Conservation (phyloP, 139 green algal species). For the Chlamydomonas sphaeroides region DNA sequence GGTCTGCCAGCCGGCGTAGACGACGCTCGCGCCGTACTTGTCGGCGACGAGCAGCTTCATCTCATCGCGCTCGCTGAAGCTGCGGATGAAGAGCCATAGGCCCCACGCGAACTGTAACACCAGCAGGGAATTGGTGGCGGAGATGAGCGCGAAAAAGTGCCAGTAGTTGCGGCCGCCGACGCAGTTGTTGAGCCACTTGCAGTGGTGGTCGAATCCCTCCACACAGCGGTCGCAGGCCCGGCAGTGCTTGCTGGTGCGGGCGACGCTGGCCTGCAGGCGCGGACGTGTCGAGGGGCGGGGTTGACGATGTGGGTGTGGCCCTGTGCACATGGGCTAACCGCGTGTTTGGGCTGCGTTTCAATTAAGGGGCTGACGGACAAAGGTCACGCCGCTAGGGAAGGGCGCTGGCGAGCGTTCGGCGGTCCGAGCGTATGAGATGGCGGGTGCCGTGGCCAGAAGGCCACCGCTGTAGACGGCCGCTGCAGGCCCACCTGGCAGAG, state of each 20-base stretch:
- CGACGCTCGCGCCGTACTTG: constrained; percentile 44
- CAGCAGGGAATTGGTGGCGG: constrained; percentile 42
- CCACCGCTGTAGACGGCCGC: too few species aligned
- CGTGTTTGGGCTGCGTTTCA: too few species aligned
- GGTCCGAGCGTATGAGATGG: too few species aligned
- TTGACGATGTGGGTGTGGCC: background rate
- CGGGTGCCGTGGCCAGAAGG: too few species aligned
- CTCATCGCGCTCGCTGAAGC: constrained; percentile 40
- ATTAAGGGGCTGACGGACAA: background rate
- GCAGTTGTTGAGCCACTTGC: constrained; percentile 84
- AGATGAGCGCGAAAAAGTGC: constrained; percentile 72
- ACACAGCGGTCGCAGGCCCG: constrained; percentile 78
- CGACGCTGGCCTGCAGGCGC: constrained; percentile 58
- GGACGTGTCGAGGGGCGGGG: background rate
- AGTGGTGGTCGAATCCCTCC: constrained; percentile 84
- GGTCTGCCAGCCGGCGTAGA: constrained; percentile 49
- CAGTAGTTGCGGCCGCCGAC: constrained; percentile 78
- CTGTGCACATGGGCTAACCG: too few species aligned
- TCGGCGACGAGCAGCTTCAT: constrained; percentile 32
- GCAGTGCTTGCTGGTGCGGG: constrained; percentile 78
- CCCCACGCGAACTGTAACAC: constrained; percentile 54
- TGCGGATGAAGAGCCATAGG: constrained; percentile 57
- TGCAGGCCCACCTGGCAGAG: constrained; percentile 30
- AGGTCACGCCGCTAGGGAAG: background rate
- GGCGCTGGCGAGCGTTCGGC: too few species aligned